These are phyloP conservation scores for Lasiosphaeria hispida DNA, from an alignment of 495 filamentous ascomycete genomes.

Conservation along the genomic window DNA sequence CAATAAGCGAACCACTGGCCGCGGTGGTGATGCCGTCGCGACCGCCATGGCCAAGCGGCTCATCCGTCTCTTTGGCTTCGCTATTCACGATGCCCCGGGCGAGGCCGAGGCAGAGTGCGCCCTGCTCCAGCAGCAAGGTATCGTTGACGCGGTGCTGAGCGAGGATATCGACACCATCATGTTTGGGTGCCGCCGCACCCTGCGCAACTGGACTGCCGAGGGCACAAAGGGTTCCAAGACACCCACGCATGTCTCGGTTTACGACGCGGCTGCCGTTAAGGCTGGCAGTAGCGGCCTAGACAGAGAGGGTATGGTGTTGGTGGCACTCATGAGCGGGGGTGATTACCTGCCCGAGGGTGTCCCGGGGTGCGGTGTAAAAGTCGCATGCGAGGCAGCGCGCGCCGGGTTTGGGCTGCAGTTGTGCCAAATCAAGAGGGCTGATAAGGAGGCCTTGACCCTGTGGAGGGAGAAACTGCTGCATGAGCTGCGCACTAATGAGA, in stretches of 20 bases:
- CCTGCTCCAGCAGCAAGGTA: constrained; percentile 71
- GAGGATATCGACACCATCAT: constrained; percentile 98
- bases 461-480: constrained; percentile 76
- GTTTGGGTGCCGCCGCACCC: constrained; percentile 80
- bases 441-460: constrained; percentile 52
- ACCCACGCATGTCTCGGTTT: constrained; percentile 85
- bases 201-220: constrained; percentile 84
- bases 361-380: constrained; percentile 78
- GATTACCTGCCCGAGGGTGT: constrained; percentile 93
- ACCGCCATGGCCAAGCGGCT: constrained; percentile 71
- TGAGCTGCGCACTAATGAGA: constrained; percentile 81
- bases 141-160: constrained; percentile 93
- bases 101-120: constrained; percentile 98
- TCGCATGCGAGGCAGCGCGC: constrained; percentile 84
- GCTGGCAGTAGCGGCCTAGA: constrained; percentile 61
- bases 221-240: constrained; percentile 56
- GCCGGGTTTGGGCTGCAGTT: constrained; percentile 84
- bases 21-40: constrained; percentile 46
- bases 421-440: constrained; percentile 53
- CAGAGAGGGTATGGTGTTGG: constrained; percentile 85
- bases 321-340: constrained; percentile 93
- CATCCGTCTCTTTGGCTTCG: constrained; percentile 81
- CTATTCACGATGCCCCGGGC: constrained; percentile 82
- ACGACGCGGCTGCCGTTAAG: constrained; percentile 53
- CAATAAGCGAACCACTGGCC: constrained; percentile 58